A percentile compares a stretch with the other conserved stretches of the same genome.
These are phyloP conservation scores for Akanthomyces lecanii DNA, from an alignment of 2,329 filamentous ascomycete genomes.

Conservation along the genomic window DNA sequence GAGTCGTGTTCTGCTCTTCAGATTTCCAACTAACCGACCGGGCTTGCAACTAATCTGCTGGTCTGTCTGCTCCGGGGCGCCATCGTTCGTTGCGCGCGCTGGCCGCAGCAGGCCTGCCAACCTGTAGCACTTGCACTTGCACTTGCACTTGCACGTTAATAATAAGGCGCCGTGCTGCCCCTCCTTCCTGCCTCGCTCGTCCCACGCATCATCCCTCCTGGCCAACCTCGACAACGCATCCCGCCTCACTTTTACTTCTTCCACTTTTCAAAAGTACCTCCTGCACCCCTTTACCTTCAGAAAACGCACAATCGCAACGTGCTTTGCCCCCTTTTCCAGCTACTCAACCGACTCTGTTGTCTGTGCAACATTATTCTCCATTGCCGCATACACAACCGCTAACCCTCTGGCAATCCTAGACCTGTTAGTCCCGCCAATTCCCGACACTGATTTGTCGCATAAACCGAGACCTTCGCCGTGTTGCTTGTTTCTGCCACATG, in stretches of 20 bases:
- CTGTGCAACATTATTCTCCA: not conserved
- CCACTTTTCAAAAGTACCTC: not conserved
- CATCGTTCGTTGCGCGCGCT: not conserved
- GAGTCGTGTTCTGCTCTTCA: not conserved
- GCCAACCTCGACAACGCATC: not conserved
- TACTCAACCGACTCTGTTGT: not conserved
- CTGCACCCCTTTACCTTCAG: not conserved
- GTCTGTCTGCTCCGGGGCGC: no score
- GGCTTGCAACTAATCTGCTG: no score
- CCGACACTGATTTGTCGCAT: not conserved
- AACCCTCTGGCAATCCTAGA: not conserved
- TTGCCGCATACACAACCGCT: not conserved
- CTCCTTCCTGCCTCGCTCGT: conserved; percentile 7
- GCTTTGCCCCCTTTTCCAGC: not conserved
- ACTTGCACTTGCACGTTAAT: not conserved
- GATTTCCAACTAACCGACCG: not conserved
- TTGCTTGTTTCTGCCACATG: not conserved
- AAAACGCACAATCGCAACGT: not conserved
- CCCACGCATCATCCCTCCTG: conserved; percentile 1
- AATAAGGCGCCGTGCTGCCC: conserved; percentile 9
- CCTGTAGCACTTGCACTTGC: no score
- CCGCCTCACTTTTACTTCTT: not conserved
- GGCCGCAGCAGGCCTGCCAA: not conserved
- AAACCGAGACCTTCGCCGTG: not conserved
- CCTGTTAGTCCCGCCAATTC: conserved; percentile 1